These are phyloP conservation scores for Detonula confervacea DNA, from an alignment of 352 stramenopile genomes.

Conservation along the genomic window DNA sequence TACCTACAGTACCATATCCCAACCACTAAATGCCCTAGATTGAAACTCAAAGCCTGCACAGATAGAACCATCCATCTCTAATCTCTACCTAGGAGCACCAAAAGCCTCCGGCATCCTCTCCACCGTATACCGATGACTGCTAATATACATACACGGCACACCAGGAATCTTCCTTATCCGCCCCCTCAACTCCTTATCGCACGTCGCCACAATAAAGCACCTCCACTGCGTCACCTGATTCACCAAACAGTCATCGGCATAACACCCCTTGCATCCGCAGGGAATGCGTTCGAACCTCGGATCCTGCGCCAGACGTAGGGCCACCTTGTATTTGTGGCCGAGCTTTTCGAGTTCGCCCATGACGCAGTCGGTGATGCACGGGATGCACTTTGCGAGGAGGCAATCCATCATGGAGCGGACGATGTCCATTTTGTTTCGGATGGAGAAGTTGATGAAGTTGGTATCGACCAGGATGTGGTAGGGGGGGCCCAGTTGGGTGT, in stretches of 20 bases:
- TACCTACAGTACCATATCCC: too few species aligned
- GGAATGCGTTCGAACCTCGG: slow-evolving; percentile 97
- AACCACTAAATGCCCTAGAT: too few species aligned
- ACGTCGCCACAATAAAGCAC: slow-evolving; percentile 99
- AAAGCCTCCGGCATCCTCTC: slow-evolving; percentile 98
- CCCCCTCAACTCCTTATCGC: slow-evolving; percentile 98
- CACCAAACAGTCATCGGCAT: slow-evolving; percentile 99
- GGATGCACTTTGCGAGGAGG: slow-evolving; percentile 97
- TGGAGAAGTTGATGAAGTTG: slow-evolving; percentile 99
- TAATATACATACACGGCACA: slow-evolving; percentile 99
- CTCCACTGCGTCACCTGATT: slow-evolving; percentile 87
- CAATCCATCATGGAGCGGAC: slow-evolving; percentile 99
- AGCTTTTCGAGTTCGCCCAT: slow-evolving; percentile 99
- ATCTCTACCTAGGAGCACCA: slow-evolving; percentile 85
- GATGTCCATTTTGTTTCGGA: slow-evolving; percentile 97
- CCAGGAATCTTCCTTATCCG: slow-evolving; percentile 99
- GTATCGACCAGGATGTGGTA: slow-evolving; percentile 99
- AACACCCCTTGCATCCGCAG: slow-evolving; percentile 98
- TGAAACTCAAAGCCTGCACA: too few species aligned
- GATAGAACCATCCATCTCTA: too few species aligned
- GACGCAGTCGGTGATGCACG: slow-evolving; percentile 99
- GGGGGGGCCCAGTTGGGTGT: slow-evolving; percentile 94
- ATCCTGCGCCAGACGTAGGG: slow-evolving; percentile 94
- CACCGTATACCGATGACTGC: slow-evolving; percentile 98
- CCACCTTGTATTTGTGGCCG: slow-evolving; percentile 96